Base-by-base conservation (phyloP, 306 rosid species). In the Cotoneaster glaucophyllus region DNA sequence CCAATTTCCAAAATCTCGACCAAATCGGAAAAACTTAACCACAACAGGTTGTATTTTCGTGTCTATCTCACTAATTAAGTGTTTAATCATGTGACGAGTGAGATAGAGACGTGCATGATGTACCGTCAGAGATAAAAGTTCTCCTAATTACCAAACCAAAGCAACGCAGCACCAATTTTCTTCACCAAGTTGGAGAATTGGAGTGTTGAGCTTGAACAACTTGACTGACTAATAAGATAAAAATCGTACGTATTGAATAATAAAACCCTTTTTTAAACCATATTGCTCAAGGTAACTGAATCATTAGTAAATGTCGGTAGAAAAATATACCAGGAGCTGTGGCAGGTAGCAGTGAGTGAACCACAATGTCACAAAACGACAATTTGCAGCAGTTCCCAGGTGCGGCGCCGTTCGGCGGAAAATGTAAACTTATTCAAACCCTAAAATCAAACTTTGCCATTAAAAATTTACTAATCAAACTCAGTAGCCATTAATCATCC, bases 351-450 rank as follows among this genome's bases (percentile, higher is more conserved):
- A 39, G 67, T 22, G 28, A 24, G 57, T 8, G 28, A 24, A 54
- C 9, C 53, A 77, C 62, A 73, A 39, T 26, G 64, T 75, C 74
- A 76, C 82, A 86, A 87, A 50, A 82, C 91, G 84, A 90, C 92
- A 77, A 73, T 48, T 17, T 57, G 80, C 88, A 77, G 84, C 97
- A 87, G 85, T 89, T 89, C 90, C 93, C 89, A 95, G 87, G 91
- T 90, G 89, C 96, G 96, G 97, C 92, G 41, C 41, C 10, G 96
- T 85, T 92, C 97, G 97, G 99, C 96, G 97, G 82, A 84, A 87
- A 88, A 81, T 67, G 8, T 41, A 74, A 64, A 62, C 70, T 14
- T 19, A 22, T 32, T 73, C 68, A 73, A 77, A 71, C 58, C 70
- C 73, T 6, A 79, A 77, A 77, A 79, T 75, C 82, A 81, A 81